These are phyloP conservation scores for Carallia brachiata DNA, from an alignment of 345 rosid genomes.

Conservation along the genomic window DNA sequence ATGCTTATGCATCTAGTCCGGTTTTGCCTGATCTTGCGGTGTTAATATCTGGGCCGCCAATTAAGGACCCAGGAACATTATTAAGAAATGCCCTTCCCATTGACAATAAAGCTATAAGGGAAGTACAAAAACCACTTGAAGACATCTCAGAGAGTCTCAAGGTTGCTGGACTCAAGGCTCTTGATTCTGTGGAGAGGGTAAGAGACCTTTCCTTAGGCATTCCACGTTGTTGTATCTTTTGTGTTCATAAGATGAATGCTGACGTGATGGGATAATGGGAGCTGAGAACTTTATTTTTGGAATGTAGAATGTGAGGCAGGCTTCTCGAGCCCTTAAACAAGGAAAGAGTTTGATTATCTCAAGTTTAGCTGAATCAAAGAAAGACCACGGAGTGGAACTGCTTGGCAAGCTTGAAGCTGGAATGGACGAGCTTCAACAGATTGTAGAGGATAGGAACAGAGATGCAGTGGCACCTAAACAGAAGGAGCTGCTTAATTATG, in stretches of 20 bases:
- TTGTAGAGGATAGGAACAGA: conserved; percentile 82
- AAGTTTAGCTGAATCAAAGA: conserved; percentile 86
- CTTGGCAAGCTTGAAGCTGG: conserved; percentile 80
- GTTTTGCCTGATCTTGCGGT: conserved; percentile 72
- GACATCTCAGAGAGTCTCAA: conserved; percentile 92
- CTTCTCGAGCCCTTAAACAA: conserved; percentile 64
- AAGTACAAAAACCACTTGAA: conserved; percentile 94
- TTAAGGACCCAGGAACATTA: conserved; percentile 85
- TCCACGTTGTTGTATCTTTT: neutral
- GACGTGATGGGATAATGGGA: conserved; percentile 9
- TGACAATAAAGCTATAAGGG: conserved; percentile 81
- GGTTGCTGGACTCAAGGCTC: conserved; percentile 80
- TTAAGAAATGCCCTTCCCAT: conserved; percentile 89
- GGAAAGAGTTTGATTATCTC: conserved; percentile 71
- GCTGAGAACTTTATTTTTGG: conserved; percentile 1
- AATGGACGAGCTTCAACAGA: conserved; percentile 80
- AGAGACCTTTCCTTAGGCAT: conserved; percentile 1
- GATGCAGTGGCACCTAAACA: conserved; percentile 90
- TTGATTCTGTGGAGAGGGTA: conserved; percentile 93
- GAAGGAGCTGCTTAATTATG: conserved; percentile 83
- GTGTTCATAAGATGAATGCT: neutral
- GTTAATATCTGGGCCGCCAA: conserved; percentile 93
- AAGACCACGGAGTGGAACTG: conserved; percentile 71
- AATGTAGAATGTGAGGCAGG: conserved; percentile 85
- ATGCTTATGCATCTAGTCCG: conserved; percentile 51